Conservation (phyloP, 257 asterid species). For the Asclepias syriaca region DNA sequence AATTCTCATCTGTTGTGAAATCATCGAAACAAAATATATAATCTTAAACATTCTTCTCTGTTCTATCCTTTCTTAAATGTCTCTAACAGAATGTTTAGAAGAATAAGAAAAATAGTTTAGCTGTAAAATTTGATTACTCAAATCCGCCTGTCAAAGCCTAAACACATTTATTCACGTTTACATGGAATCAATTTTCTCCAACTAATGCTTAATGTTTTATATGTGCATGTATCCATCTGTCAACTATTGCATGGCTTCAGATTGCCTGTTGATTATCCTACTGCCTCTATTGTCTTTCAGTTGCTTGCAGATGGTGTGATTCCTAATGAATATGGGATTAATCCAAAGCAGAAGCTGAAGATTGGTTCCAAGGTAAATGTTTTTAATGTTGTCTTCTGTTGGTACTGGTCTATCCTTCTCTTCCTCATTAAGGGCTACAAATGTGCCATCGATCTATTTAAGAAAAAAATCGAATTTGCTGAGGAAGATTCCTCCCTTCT, state of each 20-base stretch:
- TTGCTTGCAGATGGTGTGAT: conserved; percentile 96
- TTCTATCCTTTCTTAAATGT: background rate
- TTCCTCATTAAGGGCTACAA: background rate
- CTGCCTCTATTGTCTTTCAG: conserved; percentile 36
- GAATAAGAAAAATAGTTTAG: background rate
- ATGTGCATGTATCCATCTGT: background rate
- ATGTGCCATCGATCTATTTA: background rate
- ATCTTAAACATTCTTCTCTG: background rate
- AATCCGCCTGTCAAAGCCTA: background rate
- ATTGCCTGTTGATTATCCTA: conserved; percentile 2
- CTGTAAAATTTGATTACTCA: background rate
- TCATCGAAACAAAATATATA: background rate
- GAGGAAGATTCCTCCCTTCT: background rate
- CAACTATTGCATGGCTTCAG: background rate
- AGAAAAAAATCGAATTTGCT: background rate
- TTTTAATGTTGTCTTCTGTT: background rate
- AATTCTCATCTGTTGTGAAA: background rate
- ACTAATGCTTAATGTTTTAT: background rate
- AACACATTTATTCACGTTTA: background rate
- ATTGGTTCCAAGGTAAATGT: conserved; percentile 86
- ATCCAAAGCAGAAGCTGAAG: conserved; percentile 78
- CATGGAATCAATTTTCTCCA: background rate
- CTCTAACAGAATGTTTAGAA: background rate
- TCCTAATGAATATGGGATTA: conserved; percentile 94
- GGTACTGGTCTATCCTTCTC: background rate